Percentiles rank a stretch among this genome's conserved stretches.
These are phyloP conservation scores for Breviolum minutum DNA, from an alignment of 73 alveolate species.

Conservation along the genomic window DNA sequence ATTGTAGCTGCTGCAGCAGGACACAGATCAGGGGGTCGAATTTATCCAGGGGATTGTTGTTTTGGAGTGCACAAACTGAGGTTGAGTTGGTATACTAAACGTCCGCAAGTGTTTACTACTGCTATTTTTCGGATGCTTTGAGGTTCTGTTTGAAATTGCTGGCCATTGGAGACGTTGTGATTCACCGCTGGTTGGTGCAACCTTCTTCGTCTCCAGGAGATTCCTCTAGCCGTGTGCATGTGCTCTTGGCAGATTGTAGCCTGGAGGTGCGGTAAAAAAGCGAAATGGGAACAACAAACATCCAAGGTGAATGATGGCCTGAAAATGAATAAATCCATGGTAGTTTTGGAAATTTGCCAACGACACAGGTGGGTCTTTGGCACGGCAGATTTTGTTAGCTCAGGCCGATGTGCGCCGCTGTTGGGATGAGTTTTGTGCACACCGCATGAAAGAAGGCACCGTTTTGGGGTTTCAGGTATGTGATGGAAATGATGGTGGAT, in stretches of 20 bases:
- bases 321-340: too few relatives aligned
- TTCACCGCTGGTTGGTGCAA: too few relatives aligned
- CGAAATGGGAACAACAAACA: neutral
- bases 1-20: slow-evolving; percentile 67
- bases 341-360: too few relatives aligned
- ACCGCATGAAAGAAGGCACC: slow-evolving; percentile 36
- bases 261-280: neutral
- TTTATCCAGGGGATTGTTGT: neutral
- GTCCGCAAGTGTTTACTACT: neutral
- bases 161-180: too few relatives aligned
- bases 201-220: neutral
- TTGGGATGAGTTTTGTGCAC: slow-evolving; percentile 89
- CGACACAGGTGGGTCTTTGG: neutral
- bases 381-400: neutral
- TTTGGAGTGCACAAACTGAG: too few relatives aligned
- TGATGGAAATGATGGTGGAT: neutral
- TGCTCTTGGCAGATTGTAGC: slow-evolving; percentile 61
- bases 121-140: neutral
- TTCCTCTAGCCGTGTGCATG: slow-evolving; percentile 38
- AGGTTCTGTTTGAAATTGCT: too few relatives aligned
- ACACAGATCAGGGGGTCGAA: neutral
- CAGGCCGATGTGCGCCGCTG: slow-evolving; percentile 70
- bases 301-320: neutral
- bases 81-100: too few relatives aligned
- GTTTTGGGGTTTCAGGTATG: neutral